Evolutionary conservation across 768 basidiomycete genomes (phyloP).

Genomic region (Suillus subaureus): DNA sequence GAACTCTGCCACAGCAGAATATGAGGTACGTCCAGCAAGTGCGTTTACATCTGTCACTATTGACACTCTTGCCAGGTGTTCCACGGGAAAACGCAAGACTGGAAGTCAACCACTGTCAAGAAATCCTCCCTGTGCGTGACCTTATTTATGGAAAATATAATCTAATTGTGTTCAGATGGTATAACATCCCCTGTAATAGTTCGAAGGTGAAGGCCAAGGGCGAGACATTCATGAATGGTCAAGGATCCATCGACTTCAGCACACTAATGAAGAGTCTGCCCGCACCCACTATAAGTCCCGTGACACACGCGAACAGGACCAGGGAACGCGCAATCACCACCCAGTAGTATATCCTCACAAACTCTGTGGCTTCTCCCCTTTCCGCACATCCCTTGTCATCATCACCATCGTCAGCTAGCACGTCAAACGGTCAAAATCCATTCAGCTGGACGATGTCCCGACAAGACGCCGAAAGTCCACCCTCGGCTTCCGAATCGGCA

Average conservation of each 20-base stretch:
- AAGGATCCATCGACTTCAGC: slow-evolving; percentile 36
- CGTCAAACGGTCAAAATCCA: slow-evolving; percentile 26
- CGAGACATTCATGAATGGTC: slow-evolving; percentile 37
- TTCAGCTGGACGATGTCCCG: slow-evolving; percentile 32
- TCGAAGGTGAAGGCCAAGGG: slow-evolving; percentile 29
- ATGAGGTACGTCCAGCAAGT: slow-evolving; percentile 48
- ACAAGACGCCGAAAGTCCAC: slow-evolving; percentile 29
- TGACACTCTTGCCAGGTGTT: slow-evolving; percentile 43
- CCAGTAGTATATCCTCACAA: slow-evolving; percentile 18
- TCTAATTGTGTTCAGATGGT: slow-evolving; percentile 58
- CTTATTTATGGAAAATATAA: not conserved
- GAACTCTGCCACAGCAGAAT: slow-evolving; percentile 84
- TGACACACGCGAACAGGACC: slow-evolving; percentile 44
- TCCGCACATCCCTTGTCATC: slow-evolving; percentile 25
- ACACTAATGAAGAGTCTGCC: slow-evolving; percentile 35
- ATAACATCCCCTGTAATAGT: slow-evolving; percentile 55
- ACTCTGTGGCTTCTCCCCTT: slow-evolving; percentile 13
- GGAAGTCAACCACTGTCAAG: slow-evolving; percentile 66
- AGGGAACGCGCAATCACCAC: slow-evolving; percentile 20
- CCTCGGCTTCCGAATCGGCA: slow-evolving; percentile 43
- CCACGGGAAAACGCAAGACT: slow-evolving; percentile 66
- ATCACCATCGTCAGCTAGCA: slow-evolving; percentile 25
- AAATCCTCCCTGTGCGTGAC: slow-evolving; percentile 70
- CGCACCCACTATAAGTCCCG: slow-evolving; percentile 48
- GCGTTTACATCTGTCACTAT: slow-evolving; percentile 1